Base-by-base conservation (phyloP, 208 protist species). In the Wallacemonas sp. region DNA sequence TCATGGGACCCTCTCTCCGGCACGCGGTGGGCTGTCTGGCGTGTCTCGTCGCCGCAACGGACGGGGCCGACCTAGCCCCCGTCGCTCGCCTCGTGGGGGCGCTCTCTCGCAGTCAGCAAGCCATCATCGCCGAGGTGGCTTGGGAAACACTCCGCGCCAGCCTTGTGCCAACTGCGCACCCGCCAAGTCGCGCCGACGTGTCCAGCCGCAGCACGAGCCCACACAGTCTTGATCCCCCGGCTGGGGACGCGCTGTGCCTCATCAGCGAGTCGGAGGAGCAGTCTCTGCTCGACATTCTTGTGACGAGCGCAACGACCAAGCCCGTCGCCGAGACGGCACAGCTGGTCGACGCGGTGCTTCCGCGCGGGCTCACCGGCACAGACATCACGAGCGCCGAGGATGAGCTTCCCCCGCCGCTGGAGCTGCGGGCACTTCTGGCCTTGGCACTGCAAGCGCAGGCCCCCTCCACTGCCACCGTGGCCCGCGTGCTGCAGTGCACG, bases 21-120 rank as follows among this genome's bases (percentile, higher is more conserved):
- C 73, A 91, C 70, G 74, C 84, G 0, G 73, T 79, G 17, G 87
- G 87, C 22, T 89, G 81, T 48, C 69, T 89, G 5, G 71, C 79
- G 22, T 79, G 71, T 46, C 60, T 91, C 1, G 61, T 85, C 13
- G 41, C 84, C 6, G 60, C 68, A 52, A 78, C 71, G 4, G 61
- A 58, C 38, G 44, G 69, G 36, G 19, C 53, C 13, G 54, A 63
- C 41, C 37, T 61, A 1, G 50, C 42, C 2, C 63, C 73, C 19
- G 58, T 79, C 21, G 54, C 61, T 26, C 24, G 37, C 33, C 53
- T 79, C 34, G 66, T 71, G 36, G 10, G 38, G 13, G 27, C 44
- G 12, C 44, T 75, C 3, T 46, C 61, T 0, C 15, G 37, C 1
- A 29, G 34, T 15, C 68, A 80, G 36, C 74, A 76, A 36, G 38